Conservation (phyloP, 805 yeast species). For the Komagataella pseudopastoris region DNA sequence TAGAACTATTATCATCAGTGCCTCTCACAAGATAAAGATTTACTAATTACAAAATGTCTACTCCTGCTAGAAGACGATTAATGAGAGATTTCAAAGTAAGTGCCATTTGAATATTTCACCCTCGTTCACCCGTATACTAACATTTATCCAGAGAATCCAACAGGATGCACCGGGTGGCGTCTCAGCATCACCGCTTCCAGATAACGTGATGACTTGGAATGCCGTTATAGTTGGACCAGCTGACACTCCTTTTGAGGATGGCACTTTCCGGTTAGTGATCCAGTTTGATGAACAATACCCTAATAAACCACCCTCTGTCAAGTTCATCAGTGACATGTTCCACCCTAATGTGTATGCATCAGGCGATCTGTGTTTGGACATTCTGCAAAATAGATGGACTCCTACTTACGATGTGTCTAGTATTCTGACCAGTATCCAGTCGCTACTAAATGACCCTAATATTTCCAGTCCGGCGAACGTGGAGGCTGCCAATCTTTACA, state of each 20-base stretch:
- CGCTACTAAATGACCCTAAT: constrained; percentile 89
- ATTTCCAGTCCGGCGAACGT: constrained; percentile 95
- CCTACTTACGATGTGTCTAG: constrained; percentile 98
- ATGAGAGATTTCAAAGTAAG: constrained; percentile 94
- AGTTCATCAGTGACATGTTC: constrained; percentile 87
- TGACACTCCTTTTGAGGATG: constrained; percentile 97
- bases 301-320: constrained; percentile 89
- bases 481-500: constrained; percentile 91
- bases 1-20: not conserved
- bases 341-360: constrained; percentile 95
- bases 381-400: constrained; percentile 94
- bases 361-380: constrained; percentile 93
- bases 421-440: constrained; percentile 84
- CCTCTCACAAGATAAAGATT: not conserved
- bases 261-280: constrained; percentile 76
- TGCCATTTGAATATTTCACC: not conserved
- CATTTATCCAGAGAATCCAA: constrained; percentile 59
- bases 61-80: constrained; percentile 96
- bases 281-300: constrained; percentile 97
- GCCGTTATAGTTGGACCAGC: constrained; percentile 97
- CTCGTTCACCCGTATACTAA: constrained; percentile 7
- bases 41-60: constrained; percentile 49
- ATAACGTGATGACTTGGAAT: constrained; percentile 96
- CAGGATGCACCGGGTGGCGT: constrained; percentile 98
- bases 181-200: constrained; percentile 93